Base-by-base conservation (phyloP, 2,329 filamentous ascomycete species). In the Exophiala phaeomuriformis region DNA sequence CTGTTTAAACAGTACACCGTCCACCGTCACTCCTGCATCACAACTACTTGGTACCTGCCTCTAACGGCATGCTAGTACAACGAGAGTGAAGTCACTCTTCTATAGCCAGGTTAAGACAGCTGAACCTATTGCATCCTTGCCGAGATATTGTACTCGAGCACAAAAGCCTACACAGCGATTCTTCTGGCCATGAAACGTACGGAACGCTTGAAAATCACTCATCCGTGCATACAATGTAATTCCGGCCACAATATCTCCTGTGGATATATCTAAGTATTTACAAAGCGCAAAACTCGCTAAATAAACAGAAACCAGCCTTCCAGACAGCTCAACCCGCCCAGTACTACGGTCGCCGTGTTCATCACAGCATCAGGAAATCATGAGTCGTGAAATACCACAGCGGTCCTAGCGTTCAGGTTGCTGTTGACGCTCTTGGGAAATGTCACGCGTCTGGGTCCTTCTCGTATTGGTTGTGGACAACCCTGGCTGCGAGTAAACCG, bases 391-490 rank as follows among this genome's bases (percentile, higher is more conserved):
- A 4, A 41, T 28, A 41, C 19, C 39, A 28, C 9, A 12, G 39
- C 27, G 5, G 12, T 5, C 39, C 19, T 39, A 9, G 39, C 4
- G 39, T 5, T 3, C 5, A 5, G 12, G 39, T 5, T 27, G 39
- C 12, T 41, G 28, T 27, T 28, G 39, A 5, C 39, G 39, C 32
- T 57, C 47, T 32, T 57, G 52, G 30, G 33, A 32, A 40, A 53
- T 44, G 49, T 59, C 60, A 8, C 55, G 52, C 9, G 52, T 19
- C 19, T 19, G 19, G 19, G 19, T 57, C 46, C 49, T 53, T 31
- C 56, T 56, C 39, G 57, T 57, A 33, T 55, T 49, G 45, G 51
- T 50, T 31, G 54, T 36, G 7, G 54, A 55, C 27, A 56, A 52
- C 12, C 39, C 39, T 27, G 39, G n/a, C 12, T 41, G 39, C 12